Evolutionary conservation across 441 rosid species (phyloP), one percentile per base, ranked within the genome.

Genomic region (Populus hybrid): DNA sequence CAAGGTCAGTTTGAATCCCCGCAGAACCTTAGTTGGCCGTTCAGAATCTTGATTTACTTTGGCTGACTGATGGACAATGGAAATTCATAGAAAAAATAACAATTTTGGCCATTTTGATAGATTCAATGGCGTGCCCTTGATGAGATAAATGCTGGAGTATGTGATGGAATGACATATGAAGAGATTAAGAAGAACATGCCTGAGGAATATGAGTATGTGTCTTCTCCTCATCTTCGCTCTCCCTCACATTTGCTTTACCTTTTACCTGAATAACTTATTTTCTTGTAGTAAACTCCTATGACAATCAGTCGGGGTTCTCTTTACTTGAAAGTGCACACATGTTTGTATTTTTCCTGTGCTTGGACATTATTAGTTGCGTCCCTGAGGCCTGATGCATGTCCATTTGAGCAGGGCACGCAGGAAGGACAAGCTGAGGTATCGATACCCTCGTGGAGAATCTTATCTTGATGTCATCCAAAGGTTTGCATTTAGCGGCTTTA

Each of bases 121-220:
- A 94, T 97, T 78, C 99, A 97, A 88, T 97, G 98, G 99, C 98
- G 98, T 79, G 97, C 98, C 50, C 89, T 94, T 66, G 99, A 97
- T 76, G 99, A 97, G 90, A 94, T 97, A 83, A 94, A 94, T 82
- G 89, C 99, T 78, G 99, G 98, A 82, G 97, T 90, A 18, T 95
- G 99, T 76, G 98, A 97, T 89, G 99, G 98, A 77, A 97, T 97
- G 99, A 94, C 91, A 36, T 97, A 97, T 75, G 98, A 97, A 82
- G 99, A 94, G 77, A 90, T 93, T 79, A 94, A 90, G 87, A 92
- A 83, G 86, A 92, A 92, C 83, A 93, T 93, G 99, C 97, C 94
- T 5, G 99, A 93, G 85, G 99, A 97, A 78, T 97, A 89, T 21
- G 94, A 88, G 99, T 94, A 89, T 73, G 99, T 80, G 53, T 77